Evolutionary conservation across 148 eudicot species (phyloP).

Genomic region (Vaccinium vitisidaea): DNA sequence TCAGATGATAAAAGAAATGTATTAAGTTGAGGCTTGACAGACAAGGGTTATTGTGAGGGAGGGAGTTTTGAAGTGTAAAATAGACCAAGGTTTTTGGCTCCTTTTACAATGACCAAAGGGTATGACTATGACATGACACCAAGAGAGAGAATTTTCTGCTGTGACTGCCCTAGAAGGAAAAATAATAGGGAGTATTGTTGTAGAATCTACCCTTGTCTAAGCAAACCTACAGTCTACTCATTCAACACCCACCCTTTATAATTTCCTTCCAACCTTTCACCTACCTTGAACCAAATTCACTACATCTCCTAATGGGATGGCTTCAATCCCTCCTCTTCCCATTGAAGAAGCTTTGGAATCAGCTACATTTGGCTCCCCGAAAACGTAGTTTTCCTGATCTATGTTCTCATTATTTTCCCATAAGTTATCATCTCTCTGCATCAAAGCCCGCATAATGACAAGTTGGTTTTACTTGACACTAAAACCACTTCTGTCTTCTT

Average conservation of each 20-base stretch:
- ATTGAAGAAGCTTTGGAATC: slow-evolving; percentile 48
- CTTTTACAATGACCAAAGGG: neutral
- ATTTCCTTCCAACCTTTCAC: slow-evolving; percentile 33
- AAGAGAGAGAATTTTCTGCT: neutral
- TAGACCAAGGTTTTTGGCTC: neutral
- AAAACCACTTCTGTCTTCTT: neutral
- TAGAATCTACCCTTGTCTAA: slow-evolving; percentile 15
- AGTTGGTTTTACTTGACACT: neutral
- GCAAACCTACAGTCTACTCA: neutral
- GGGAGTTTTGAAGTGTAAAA: slow-evolving; percentile 13
- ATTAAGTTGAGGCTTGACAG: neutral
- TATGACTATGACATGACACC: slow-evolving; percentile 31
- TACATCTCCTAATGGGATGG: slow-evolving; percentile 40
- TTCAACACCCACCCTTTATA: slow-evolving; percentile 11
- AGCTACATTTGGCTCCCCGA: slow-evolving; percentile 24
- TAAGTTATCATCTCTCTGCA: neutral
- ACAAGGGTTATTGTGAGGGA: neutral
- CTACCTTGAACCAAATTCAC: slow-evolving; percentile 20
- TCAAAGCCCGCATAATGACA: neutral
- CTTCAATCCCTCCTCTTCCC: slow-evolving; percentile 49
- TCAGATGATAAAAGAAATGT: neutral
- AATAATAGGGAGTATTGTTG: slow-evolving; percentile 5
- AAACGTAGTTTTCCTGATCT: slow-evolving; percentile 19
- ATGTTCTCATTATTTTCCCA: neutral
- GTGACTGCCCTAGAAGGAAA: neutral